Conservation (phyloP, 768 basidiomycete genomes). For the Pulveroboletus sp. region DNA sequence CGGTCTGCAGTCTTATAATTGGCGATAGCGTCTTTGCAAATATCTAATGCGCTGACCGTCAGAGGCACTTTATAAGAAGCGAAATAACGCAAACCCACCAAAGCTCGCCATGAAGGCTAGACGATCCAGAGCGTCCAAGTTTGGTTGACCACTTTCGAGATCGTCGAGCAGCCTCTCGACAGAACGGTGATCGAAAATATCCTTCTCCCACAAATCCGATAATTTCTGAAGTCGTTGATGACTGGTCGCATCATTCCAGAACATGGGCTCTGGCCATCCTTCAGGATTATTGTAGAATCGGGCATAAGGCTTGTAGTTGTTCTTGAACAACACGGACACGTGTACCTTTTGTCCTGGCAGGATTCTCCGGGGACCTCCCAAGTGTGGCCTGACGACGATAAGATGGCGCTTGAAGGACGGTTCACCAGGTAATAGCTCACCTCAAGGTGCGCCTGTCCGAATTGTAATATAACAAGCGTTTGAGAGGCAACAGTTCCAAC, state of each 20-base stretch:
- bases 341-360: constrained; percentile 30
- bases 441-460: constrained; percentile 18
- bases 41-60: constrained; percentile 9
- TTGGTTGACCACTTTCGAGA: constrained; percentile 15
- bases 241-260: constrained; percentile 26
- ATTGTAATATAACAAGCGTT: constrained; percentile 26
- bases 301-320: constrained; percentile 25
- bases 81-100: constrained; percentile 8
- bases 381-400: constrained; percentile 21
- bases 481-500: constrained; percentile 22
- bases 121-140: constrained; percentile 23
- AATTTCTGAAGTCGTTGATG: constrained; percentile 16
- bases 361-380: constrained; percentile 23
- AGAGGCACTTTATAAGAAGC: not conserved
- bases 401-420: not conserved
- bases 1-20: not conserved
- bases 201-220: constrained; percentile 26
- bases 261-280: constrained; percentile 27
- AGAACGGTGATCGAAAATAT: constrained; percentile 23
- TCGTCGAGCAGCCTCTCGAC: constrained; percentile 13
- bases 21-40: constrained; percentile 9
- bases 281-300: constrained; percentile 18
- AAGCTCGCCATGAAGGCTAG: constrained; percentile 29
- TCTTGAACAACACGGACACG: constrained; percentile 28
- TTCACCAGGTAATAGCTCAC: constrained; percentile 5